Conservation (phyloP, 78 protist species). For the Blattamonas nauphoetae region DNA sequence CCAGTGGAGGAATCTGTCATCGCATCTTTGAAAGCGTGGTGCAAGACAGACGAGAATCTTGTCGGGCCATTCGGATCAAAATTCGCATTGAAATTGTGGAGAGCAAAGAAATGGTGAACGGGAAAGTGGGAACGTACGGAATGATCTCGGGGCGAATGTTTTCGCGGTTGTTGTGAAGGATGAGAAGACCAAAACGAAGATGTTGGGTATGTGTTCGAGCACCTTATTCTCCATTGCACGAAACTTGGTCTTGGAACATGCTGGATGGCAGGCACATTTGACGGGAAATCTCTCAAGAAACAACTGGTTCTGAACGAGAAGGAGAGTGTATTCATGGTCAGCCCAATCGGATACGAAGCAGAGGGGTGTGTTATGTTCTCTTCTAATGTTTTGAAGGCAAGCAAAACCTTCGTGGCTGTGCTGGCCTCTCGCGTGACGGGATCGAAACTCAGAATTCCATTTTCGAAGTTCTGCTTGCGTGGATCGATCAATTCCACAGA, state of each 20-base stretch:
- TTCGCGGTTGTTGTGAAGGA: neutral
- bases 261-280: neutral
- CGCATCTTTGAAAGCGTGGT: neutral
- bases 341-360: neutral
- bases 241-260: neutral
- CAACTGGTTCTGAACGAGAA: neutral
- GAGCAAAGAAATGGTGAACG: neutral
- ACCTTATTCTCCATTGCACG: neutral
- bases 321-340: neutral
- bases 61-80: neutral
- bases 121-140: neutral
- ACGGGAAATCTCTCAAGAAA: neutral
- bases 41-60: neutral
- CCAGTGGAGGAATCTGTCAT: neutral
- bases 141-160: neutral
- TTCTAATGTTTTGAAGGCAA: too few species aligned
- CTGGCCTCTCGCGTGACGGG: too few species aligned
- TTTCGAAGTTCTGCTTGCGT: too few species aligned
- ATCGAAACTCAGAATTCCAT: too few species aligned
- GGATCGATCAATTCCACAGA: too few species aligned
- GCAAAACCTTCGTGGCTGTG: too few species aligned
- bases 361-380: too few species aligned
- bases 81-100: neutral
- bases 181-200: neutral
- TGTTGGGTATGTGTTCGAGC: neutral